Evolutionary conservation across 345 rosid genomes (phyloP), one percentile per base, ranked within the genome.

Genomic region (Eucalyptus decipiens): DNA sequence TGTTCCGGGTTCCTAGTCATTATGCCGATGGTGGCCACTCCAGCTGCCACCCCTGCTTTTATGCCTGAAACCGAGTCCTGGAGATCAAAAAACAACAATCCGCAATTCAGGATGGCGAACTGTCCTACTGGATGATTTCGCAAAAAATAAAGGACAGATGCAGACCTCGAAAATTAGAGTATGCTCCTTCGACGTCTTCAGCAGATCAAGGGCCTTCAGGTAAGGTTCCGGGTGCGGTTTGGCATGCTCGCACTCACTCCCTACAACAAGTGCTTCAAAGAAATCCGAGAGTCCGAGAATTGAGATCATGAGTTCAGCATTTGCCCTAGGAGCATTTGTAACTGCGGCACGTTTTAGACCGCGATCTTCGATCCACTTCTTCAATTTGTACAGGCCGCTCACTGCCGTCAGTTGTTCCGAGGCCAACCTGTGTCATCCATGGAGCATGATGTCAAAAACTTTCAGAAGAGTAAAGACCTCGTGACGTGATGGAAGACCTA

Each of bases 1-100:
- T 93, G 90, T 52, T 93, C 99, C 28, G 99, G 97, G 88, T 96
- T 98, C 89, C 99, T 91, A 16, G 98, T 97, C 14, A 95, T 91
- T 52, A 98, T 62, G 88, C 99, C 99, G 52, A 95, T 87, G 87
- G 96, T 99, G 1, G 99, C 99, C 95, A 97, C 92, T 34, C 97
- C 99, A 23, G 99, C 99, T 24, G 97, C 99, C 88, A 98, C 99
- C 90, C 99, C 99, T 43, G 99, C 99, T 92, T 87, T 96, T 28
- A 97, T 98, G 88, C 99, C 99, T 1, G 99, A 97, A 58, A 93
- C 92, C 4, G 99, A 98, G 91, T 98, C 99, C 97, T 96, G 76
- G 30, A 69, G 87, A 87, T 43, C 47, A 49, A 30, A 30, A 89
- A 37, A 89, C 43, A 37, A 42, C 85, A 23, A 30, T 15, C 85